A percentile compares a stretch with the other conserved stretches of the same genome.
phyloP scores from a whole-genome alignment of 2,329 filamentous ascomycete genomes.

The Colletotrichum higginsianum region DNA sequence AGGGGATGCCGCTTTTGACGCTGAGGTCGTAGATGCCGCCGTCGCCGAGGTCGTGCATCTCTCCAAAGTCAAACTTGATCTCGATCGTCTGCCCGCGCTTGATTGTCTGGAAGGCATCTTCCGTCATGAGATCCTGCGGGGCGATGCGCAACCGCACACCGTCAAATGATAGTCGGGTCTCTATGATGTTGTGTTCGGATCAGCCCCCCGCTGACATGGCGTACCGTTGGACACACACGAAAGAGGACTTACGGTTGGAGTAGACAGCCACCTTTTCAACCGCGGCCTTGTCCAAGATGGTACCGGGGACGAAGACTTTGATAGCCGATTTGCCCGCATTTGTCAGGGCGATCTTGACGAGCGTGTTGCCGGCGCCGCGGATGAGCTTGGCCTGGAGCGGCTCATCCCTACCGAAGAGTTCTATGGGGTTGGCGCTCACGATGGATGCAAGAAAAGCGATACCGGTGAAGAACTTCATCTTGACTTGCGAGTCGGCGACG shows the following conservation, averaged over 20 bases:
- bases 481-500: constrained; percentile 16
- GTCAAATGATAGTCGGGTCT: constrained; percentile 54
- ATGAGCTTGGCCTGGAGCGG: constrained; percentile 55
- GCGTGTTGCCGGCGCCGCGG: constrained; percentile 60
- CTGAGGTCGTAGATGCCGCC: constrained; percentile 68
- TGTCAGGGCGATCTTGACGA: constrained; percentile 62
- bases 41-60: constrained; percentile 62
- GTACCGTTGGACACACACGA: too few relatives aligned
- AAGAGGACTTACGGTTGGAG: constrained; percentile 53
- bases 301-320: constrained; percentile 64
- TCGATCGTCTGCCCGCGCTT: constrained; percentile 61
- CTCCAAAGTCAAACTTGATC: constrained; percentile 64
- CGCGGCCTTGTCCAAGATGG: constrained; percentile 62
- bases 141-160: constrained; percentile 65
- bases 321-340: constrained; percentile 61
- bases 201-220: too few relatives aligned
- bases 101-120: constrained; percentile 63
- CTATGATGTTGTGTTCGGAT: constrained; percentile 11
- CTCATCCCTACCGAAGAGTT: constrained; percentile 52
- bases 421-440: constrained; percentile 51
- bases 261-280: constrained; percentile 65
- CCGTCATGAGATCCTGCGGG: constrained; percentile 54
- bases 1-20: constrained; percentile 67
- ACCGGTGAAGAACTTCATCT: constrained; percentile 56
- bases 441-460: constrained; percentile 53